Evolutionary conservation across 768 basidiomycete genomes (phyloP).

Genomic region (Tulasnella sp.): DNA sequence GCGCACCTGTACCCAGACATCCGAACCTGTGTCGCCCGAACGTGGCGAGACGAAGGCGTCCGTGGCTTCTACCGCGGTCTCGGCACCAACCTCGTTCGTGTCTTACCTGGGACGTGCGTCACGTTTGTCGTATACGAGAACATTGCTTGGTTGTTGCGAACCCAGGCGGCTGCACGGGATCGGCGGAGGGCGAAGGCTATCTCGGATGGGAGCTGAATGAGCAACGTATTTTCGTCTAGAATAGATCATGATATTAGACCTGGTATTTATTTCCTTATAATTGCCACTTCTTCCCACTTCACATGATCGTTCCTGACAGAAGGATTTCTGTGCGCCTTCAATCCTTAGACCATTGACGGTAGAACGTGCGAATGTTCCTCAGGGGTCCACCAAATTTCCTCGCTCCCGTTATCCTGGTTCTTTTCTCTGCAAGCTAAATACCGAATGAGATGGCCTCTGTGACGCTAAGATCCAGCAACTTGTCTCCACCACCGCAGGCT

Average conservation of each 20-base stretch:
- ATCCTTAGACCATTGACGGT: neutral
- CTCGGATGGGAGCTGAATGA: neutral
- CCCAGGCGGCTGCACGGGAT: conserved; percentile 30
- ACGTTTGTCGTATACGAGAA: conserved; percentile 98
- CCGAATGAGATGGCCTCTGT: neutral
- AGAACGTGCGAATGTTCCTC: conserved; percentile 3
- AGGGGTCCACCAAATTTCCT: conserved; percentile 3
- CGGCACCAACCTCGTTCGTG: conserved; percentile 88
- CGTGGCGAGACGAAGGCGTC: conserved; percentile 75
- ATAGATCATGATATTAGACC: neutral
- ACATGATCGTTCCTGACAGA: neutral
- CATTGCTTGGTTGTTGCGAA: conserved; percentile 73
- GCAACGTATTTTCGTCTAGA: neutral
- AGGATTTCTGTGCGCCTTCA: neutral
- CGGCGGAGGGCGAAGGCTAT: neutral
- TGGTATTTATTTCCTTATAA: neutral
- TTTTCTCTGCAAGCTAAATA: neutral
- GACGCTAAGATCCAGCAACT: neutral
- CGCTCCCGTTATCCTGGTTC: neutral
- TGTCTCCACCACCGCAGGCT: neutral
- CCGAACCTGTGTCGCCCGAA: conserved; percentile 69
- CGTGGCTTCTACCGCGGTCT: conserved; percentile 92
- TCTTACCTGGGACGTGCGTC: conserved; percentile 94
- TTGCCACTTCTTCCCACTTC: neutral
- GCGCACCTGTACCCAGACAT: conserved; percentile 75